Evolutionary conservation across 148 eudicot species (phyloP).

Genomic region (Chenopodium quinoa): DNA sequence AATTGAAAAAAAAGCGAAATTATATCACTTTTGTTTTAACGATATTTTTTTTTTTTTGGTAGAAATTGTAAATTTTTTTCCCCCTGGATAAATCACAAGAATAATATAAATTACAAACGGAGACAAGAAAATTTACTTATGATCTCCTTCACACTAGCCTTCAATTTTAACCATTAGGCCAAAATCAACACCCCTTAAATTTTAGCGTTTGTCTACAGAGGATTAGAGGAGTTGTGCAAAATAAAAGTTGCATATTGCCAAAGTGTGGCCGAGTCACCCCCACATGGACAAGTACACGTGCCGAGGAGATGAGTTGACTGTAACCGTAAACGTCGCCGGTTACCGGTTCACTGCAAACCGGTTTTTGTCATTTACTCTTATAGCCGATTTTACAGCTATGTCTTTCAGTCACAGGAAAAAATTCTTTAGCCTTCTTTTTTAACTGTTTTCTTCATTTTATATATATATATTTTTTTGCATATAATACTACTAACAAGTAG

Average conservation of each 20-base stretch:
- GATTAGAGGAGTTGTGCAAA: not conserved
- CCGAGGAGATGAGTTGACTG: conserved; percentile 18
- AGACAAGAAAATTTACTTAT: no score
- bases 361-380: not conserved
- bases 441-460: not conserved
- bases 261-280: conserved; percentile 26
- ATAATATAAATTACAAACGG: no score
- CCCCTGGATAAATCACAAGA: no score
- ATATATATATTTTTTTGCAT: not conserved
- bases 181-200: no score
- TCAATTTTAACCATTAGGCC: no score
- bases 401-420: conserved; percentile 14
- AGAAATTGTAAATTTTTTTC: no score
- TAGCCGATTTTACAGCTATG: conserved; percentile 14
- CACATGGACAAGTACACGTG: conserved; percentile 29
- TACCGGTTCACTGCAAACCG: conserved; percentile 29
- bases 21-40: no score
- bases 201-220: not conserved
- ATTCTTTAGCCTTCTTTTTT: not conserved
- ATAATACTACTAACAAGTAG: not conserved
- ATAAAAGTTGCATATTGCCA: not conserved
- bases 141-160: no score
- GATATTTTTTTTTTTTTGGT: no score
- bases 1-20: no score
- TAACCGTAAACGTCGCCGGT: conserved; percentile 27